Conservation (phyloP, 306 rosid species). For the Ormosia semicastrata region DNA sequence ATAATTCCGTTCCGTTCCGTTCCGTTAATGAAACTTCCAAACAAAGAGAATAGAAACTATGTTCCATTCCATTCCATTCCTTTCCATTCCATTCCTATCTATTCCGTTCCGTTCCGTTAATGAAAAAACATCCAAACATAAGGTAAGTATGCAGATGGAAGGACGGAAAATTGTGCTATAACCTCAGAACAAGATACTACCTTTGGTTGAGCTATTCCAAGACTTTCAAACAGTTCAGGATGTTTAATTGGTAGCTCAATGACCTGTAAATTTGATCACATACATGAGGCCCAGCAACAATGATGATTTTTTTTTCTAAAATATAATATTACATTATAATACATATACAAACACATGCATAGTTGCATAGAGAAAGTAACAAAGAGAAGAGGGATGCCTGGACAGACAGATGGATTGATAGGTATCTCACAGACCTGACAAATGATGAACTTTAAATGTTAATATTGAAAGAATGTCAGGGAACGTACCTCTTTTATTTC, state of each 20-base stretch:
- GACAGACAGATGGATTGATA: background rate
- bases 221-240: constrained; percentile 98
- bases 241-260: constrained; percentile 98
- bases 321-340: background rate
- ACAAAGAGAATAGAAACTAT: no score
- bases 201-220: constrained; percentile 99
- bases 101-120: no score
- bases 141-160: background rate
- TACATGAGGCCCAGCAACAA: constrained; percentile 3
- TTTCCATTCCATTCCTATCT: no score
- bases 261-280: constrained; percentile 54
- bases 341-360: background rate
- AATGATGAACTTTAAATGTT: background rate
- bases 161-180: background rate
- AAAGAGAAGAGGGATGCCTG: background rate
- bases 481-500: constrained; percentile 87
- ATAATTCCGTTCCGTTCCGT: no score
- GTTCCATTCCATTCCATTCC: no score
- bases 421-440: background rate
- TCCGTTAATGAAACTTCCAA: no score
- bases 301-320: background rate
- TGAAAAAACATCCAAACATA: no score
- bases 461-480: constrained; percentile 6
- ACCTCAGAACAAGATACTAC: constrained; percentile 34
- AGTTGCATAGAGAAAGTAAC: background rate